Evolutionary conservation across 1,139 yeast genomes (phyloP).

Genomic region (Petasospora fabianii): DNA sequence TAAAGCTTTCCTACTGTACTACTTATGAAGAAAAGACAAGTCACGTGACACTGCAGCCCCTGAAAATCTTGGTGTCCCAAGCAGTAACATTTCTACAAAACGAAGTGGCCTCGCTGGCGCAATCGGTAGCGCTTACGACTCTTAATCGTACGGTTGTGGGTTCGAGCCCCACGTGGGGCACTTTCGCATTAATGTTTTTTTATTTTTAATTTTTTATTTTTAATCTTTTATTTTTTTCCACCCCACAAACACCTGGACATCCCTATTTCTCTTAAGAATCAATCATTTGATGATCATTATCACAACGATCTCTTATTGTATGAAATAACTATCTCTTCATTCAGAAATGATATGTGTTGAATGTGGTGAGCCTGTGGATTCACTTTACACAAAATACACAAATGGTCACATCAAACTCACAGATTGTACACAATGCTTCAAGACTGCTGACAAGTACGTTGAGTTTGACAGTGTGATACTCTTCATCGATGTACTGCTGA

Average conservation of each 20-base stretch:
- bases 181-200: neutral
- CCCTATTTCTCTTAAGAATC: too few species aligned
- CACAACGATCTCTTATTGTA: too few species aligned
- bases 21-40: too few species aligned
- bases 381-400: conserved; percentile 69
- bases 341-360: conserved; percentile 79
- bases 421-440: conserved; percentile 67
- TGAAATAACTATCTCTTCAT: too few species aligned
- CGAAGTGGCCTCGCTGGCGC: conserved; percentile 21
- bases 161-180: conserved; percentile 22
- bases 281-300: too few species aligned
- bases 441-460: conserved; percentile 84
- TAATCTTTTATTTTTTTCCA: too few species aligned
- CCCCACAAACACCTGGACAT: too few species aligned
- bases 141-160: conserved; percentile 23
- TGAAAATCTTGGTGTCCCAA: too few species aligned
- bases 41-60: too few species aligned
- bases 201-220: neutral
- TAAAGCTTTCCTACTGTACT: too few species aligned
- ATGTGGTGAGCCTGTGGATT: conserved; percentile 63
- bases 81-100: too few species aligned
- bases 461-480: conserved; percentile 84
- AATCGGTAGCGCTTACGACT: conserved; percentile 24
- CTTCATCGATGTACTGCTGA: conserved; percentile 74
- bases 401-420: conserved; percentile 78